Percentiles rank a stretch among this genome's conserved stretches.
Conservation (phyloP, 1,139 yeast genomes). For the Geotrichum bryndzae region DNA sequence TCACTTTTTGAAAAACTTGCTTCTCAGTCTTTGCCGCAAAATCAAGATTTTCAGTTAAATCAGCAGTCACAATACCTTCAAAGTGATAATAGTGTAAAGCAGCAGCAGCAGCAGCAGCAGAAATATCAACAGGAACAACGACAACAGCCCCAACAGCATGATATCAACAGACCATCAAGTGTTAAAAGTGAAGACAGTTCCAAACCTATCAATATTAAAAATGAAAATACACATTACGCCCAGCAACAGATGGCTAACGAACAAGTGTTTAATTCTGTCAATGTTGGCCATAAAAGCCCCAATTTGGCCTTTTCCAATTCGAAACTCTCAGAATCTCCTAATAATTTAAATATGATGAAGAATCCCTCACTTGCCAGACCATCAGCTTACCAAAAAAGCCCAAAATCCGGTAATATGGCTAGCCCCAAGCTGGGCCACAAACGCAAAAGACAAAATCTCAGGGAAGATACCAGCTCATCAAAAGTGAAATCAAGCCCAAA, state of each 20-base stretch:
- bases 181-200: background rate
- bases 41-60: background rate
- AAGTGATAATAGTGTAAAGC: background rate
- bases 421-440: conserved; percentile 7
- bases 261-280: background rate
- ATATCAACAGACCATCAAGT: conserved; percentile 11
- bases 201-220: conserved; percentile 1
- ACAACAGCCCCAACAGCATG: conserved; percentile 12
- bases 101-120: conserved; percentile 7
- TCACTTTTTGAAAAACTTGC: conserved; percentile 48
- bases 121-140: background rate
- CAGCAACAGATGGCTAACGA: conserved; percentile 17
- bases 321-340: background rate
- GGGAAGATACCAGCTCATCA: conserved; percentile 14
- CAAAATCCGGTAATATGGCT: conserved; percentile 1
- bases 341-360: background rate
- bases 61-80: conserved; percentile 7
- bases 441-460: conserved; percentile 19
- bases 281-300: conserved; percentile 6
- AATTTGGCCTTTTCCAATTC: background rate
- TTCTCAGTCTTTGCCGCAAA: conserved; percentile 6
- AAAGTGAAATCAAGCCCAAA: conserved; percentile 15
- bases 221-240: conserved; percentile 7
- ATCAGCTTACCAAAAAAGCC: background rate
- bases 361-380: background rate